These are phyloP conservation scores for Ogataea paradorogensis DNA, from an alignment of 805 yeast species.

Conservation along the genomic window DNA sequence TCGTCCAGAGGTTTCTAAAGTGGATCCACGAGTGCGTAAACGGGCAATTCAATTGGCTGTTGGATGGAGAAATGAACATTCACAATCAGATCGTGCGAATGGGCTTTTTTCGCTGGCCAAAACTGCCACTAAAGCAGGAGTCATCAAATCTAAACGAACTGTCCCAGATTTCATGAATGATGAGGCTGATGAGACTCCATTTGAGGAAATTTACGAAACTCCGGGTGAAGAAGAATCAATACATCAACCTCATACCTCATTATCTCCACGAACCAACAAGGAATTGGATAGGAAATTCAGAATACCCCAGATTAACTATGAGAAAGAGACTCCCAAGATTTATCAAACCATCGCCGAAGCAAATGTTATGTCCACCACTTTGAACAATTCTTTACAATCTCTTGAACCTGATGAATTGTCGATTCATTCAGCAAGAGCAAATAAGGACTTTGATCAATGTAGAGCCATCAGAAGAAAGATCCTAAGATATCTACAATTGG, in stretches of 20 bases:
- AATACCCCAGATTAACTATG: conserved; percentile 67
- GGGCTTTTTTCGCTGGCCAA: conserved; percentile 47
- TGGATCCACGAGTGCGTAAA: conserved; percentile 42
- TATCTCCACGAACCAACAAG: conserved; percentile 25
- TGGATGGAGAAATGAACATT: conserved; percentile 66
- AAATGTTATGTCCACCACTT: conserved; percentile 66
- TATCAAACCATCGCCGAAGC: conserved; percentile 68
- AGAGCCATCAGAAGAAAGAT: conserved; percentile 73
- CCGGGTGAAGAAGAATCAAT: background rate
- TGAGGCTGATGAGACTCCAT: conserved; percentile 44
- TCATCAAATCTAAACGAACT: conserved; percentile 7
- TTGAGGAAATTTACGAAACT: conserved; percentile 31
- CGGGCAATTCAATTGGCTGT: conserved; percentile 49
- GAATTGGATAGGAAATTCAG: conserved; percentile 48
- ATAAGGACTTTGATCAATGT: conserved; percentile 70
- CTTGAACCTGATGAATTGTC: conserved; percentile 51
- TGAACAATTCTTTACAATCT: conserved; percentile 54
- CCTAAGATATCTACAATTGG: conserved; percentile 76
- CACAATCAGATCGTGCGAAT: conserved; percentile 45
- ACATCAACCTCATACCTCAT: background rate
- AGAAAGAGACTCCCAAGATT: conserved; percentile 71
- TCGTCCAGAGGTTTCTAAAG: conserved; percentile 25
- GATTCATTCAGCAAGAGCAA: conserved; percentile 58
- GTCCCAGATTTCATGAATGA: conserved; percentile 49
- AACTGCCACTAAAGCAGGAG: conserved; percentile 36